phyloP scores from a whole-genome alignment of 2,329 filamentous ascomycete genomes.

The Talaromyces sp. region DNA sequence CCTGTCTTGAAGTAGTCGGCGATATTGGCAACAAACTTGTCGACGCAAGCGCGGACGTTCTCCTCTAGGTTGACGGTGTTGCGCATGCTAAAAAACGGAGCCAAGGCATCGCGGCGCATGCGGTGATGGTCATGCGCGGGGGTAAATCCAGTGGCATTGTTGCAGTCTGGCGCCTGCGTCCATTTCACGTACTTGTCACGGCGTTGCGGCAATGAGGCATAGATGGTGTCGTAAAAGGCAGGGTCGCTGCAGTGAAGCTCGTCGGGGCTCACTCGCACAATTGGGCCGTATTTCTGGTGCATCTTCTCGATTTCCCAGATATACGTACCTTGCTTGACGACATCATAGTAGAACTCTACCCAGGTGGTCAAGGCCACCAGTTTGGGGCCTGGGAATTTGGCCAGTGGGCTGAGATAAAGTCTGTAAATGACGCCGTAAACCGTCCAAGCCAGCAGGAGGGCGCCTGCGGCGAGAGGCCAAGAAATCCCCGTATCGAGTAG shows the following conservation, averaged over 20 bases:
- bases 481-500: background rate
- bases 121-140: slow-evolving; percentile 26
- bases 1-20: background rate
- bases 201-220: slow-evolving; percentile 21
- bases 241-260: slow-evolving; percentile 27
- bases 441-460: background rate
- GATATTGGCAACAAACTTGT: background rate
- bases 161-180: slow-evolving; percentile 19
- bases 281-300: slow-evolving; percentile 15
- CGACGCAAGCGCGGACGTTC: background rate
- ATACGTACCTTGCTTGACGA: background rate
- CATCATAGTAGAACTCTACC: slow-evolving; percentile 23
- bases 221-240: slow-evolving; percentile 22
- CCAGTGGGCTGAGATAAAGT: slow-evolving; percentile 29
- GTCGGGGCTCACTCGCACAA: slow-evolving; percentile 26
- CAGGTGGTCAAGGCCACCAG: slow-evolving; percentile 25
- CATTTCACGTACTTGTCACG: slow-evolving; percentile 25
- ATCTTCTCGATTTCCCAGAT: slow-evolving; percentile 1
- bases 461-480: background rate
- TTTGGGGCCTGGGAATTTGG: slow-evolving; percentile 25
- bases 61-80: slow-evolving; percentile 31
- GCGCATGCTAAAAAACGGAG: slow-evolving; percentile 27
- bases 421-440: slow-evolving; percentile 17
- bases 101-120: slow-evolving; percentile 26
- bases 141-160: slow-evolving; percentile 2